These are phyloP conservation scores for Metschnikowia similis DNA, from an alignment of 805 yeast genomes.

Conservation along the genomic window DNA sequence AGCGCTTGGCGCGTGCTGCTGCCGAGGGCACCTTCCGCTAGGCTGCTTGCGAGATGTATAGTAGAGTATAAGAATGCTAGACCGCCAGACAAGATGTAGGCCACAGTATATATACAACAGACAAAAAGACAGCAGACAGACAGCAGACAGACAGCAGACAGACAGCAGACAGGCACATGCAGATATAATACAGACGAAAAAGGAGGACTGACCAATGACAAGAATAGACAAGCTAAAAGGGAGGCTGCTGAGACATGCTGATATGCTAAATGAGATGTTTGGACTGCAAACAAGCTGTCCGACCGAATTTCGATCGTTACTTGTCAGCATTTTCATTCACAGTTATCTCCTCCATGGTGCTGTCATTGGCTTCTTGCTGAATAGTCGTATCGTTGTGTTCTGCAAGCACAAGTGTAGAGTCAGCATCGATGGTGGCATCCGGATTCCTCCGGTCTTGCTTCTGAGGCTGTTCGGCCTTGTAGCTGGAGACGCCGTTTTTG, in stretches of 20 bases:
- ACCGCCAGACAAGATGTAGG: no score
- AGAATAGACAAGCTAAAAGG: no score
- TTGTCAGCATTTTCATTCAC: background rate
- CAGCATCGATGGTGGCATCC: slow-evolving; percentile 38
- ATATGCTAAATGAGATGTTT: no score
- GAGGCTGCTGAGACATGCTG: no score
- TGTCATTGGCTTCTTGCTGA: slow-evolving; percentile 47
- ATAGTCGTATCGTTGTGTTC: slow-evolving; percentile 45
- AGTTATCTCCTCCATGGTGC: slow-evolving; percentile 36
- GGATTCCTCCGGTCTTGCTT: slow-evolving; percentile 13
- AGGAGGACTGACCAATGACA: no score
- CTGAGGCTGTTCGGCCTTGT: slow-evolving; percentile 8
- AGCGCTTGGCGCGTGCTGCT: slow-evolving; percentile 45
- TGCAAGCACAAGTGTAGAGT: slow-evolving; percentile 42
- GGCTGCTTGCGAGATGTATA: background rate
- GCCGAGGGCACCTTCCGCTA: slow-evolving; percentile 31
- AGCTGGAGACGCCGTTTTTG: slow-evolving; percentile 38
- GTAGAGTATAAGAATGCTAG: no score
- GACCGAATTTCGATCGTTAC: background rate
- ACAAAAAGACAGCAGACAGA: no score
- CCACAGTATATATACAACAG: no score
- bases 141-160: no score
- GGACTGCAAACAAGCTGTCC: no score
- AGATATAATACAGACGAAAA: no score
- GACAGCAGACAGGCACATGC: no score